Evolutionary conservation across 2,329 filamentous ascomycete species (phyloP).

Genomic region (Trichoderma sp.): DNA sequence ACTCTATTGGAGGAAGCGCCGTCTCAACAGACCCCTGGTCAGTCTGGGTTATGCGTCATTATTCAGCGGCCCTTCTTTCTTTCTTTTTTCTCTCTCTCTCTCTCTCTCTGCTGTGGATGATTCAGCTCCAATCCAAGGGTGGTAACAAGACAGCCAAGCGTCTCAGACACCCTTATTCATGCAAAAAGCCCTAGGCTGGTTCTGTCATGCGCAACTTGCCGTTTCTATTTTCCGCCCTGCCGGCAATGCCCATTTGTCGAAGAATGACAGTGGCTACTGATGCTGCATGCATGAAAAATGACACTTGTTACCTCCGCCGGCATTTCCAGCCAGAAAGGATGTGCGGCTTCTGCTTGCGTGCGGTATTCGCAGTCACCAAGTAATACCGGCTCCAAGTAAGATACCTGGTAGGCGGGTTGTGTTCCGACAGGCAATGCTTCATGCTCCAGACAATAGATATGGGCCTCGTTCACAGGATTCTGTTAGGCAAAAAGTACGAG

Average conservation of each 20-base stretch:
- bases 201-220: not conserved
- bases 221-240: not conserved
- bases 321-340: not conserved
- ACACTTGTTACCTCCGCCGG: not conserved
- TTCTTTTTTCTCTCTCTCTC: too few relatives aligned
- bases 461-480: not conserved
- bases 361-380: not conserved
- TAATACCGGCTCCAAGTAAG: not conserved
- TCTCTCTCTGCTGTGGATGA: not conserved
- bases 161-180: constrained; percentile 8
- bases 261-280: not conserved
- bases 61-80: not conserved
- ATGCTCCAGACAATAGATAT: not conserved
- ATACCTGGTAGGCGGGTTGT: not conserved
- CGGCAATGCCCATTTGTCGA: not conserved
- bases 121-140: not conserved
- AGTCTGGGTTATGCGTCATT: constrained; percentile 3
- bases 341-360: not conserved
- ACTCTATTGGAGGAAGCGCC: not conserved
- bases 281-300: not conserved
- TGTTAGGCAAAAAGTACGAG: not conserved
- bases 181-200: not conserved
- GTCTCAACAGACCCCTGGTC: not conserved
- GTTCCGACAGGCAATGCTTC: not conserved
- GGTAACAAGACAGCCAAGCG: not conserved